phyloP scores from a whole-genome alignment of 2,329 filamentous ascomycete genomes.

The Penicillium thymicola region DNA sequence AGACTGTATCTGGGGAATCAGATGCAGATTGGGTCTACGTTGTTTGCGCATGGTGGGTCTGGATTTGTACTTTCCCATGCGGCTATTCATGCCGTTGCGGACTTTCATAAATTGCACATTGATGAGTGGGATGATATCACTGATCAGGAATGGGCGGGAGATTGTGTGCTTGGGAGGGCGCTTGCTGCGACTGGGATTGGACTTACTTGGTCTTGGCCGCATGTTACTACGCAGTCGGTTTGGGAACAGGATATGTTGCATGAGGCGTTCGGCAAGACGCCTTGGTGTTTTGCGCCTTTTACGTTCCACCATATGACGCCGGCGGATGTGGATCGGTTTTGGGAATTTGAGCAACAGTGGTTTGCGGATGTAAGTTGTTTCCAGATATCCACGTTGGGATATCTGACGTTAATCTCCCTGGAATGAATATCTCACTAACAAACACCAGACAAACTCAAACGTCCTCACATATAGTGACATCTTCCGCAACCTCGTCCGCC shows the following conservation, averaged over 20 bases:
- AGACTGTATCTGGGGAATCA: conserved; percentile 51
- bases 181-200: conserved; percentile 41
- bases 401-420: too few relatives aligned
- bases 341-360: conserved; percentile 27
- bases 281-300: conserved; percentile 29
- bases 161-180: conserved; percentile 46
- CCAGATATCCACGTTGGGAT: too few relatives aligned
- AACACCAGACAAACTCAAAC: conserved; percentile 13
- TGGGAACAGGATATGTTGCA: conserved; percentile 27
- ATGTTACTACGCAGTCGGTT: conserved; percentile 19
- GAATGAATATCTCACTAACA: background rate
- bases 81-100: conserved; percentile 43
- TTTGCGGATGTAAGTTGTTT: conserved; percentile 18
- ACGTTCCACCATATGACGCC: conserved; percentile 31
- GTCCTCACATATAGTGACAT: conserved; percentile 23
- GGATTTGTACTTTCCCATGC: conserved; percentile 50
- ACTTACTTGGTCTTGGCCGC: conserved; percentile 33
- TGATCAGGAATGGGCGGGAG: conserved; percentile 43
- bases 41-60: conserved; percentile 51
- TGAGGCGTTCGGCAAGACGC: conserved; percentile 14
- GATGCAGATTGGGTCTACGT: conserved; percentile 44
- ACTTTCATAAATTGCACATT: conserved; percentile 39
- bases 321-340: conserved; percentile 24
- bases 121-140: conserved; percentile 44
- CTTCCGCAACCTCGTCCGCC: conserved; percentile 21